Evolutionary conservation across 2,329 filamentous ascomycete species (phyloP).

Genomic region (Neopestalotiopsis rosae): DNA sequence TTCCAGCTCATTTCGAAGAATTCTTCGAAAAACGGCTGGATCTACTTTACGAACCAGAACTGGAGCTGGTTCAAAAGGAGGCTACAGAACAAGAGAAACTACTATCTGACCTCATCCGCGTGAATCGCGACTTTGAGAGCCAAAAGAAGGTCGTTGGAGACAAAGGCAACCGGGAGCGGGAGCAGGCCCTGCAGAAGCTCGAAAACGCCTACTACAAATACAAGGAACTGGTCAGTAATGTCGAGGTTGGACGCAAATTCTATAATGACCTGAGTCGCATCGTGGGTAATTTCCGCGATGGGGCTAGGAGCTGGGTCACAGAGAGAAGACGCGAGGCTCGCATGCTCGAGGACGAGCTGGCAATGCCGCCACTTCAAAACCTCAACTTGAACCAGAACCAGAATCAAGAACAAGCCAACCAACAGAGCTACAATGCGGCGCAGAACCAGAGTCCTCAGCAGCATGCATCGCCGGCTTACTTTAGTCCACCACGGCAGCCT

Average conservation of each 20-base stretch:
- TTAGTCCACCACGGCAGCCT: conserved; percentile 28
- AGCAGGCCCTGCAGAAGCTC: conserved; percentile 83
- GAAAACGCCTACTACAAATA: conserved; percentile 95
- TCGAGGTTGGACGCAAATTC: conserved; percentile 91
- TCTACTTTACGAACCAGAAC: conserved; percentile 77
- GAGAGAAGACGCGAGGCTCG: conserved; percentile 82
- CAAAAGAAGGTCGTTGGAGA: conserved; percentile 71
- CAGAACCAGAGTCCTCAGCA: conserved; percentile 14
- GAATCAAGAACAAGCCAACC: not conserved
- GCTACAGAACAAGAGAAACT: conserved; percentile 77
- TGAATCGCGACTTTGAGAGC: conserved; percentile 78
- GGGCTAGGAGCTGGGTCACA: conserved; percentile 77
- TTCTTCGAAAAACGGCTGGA: conserved; percentile 86
- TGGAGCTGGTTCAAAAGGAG: conserved; percentile 74
- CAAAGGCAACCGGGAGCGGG: conserved; percentile 71
- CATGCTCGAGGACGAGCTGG: conserved; percentile 54
- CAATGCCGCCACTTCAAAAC: conserved; percentile 36
- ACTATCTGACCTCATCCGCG: conserved; percentile 70
- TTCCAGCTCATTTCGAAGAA: conserved; percentile 88
- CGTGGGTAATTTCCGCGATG: conserved; percentile 79
- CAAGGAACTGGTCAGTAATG: conserved; percentile 91
- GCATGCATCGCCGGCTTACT: conserved; percentile 5
- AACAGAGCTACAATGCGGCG: conserved; percentile 4
- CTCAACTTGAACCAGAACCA: conserved; percentile 28
- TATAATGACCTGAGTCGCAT: conserved; percentile 96